Percentiles rank a stretch among this genome's conserved stretches.
phyloP scores from a whole-genome alignment of 768 basidiomycete genomes.

The Pisolithus sp. region DNA sequence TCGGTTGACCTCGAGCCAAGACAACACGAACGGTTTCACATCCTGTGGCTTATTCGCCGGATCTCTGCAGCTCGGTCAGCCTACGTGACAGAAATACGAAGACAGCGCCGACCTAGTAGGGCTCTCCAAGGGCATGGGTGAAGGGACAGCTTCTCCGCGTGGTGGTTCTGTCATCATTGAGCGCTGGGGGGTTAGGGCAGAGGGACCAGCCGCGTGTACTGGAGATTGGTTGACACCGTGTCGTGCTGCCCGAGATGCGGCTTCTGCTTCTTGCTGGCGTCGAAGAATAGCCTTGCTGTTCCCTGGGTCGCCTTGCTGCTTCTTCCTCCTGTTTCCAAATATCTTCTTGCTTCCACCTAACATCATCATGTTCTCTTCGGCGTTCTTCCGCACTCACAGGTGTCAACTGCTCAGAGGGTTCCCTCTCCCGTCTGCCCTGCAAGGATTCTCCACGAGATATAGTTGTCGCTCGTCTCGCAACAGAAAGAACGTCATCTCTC shows the following conservation, averaged over 20 bases:
- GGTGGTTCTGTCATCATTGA: constrained; percentile 24
- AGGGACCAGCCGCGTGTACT: constrained; percentile 22
- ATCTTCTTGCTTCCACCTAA: constrained; percentile 37
- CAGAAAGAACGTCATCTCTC: constrained; percentile 25
- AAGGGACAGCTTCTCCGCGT: constrained; percentile 28
- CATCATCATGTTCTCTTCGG: constrained; percentile 24
- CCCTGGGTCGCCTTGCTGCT: constrained; percentile 36
- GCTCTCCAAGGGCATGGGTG: constrained; percentile 57
- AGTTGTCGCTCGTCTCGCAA: constrained; percentile 19
- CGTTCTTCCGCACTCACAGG: constrained; percentile 23
- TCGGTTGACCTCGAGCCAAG: not conserved
- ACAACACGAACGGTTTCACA: constrained; percentile 31
- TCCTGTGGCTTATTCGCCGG: constrained; percentile 23
- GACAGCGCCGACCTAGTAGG: constrained; percentile 49
- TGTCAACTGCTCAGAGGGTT: constrained; percentile 20
- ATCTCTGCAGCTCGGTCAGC: constrained; percentile 20
- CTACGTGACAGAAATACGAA: constrained; percentile 32
- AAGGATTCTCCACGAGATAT: constrained; percentile 16
- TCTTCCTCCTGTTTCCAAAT: constrained; percentile 42
- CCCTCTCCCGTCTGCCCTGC: constrained; percentile 19
- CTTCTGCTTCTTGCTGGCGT: constrained; percentile 56
- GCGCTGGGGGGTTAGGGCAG: constrained; percentile 31
- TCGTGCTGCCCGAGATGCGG: constrained; percentile 40
- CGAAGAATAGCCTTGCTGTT: constrained; percentile 52
- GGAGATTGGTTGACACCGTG: constrained; percentile 27